Base-by-base conservation (phyloP, 2,329 filamentous ascomycete genomes). In the Graphilbum ipis-grandicollis region DNA sequence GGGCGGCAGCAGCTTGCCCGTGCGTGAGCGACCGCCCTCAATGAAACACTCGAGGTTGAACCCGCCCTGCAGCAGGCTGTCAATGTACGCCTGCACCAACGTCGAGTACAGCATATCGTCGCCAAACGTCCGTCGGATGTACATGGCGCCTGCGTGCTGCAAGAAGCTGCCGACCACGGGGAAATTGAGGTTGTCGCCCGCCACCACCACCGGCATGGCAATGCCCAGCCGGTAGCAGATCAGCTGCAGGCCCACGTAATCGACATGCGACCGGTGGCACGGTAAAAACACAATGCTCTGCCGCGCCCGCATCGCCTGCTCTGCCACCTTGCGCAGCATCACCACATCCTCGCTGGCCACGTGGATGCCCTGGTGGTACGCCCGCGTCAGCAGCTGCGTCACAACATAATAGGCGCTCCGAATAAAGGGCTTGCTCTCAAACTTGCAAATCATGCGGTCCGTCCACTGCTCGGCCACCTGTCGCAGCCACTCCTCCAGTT, bases 31-130 rank as follows among this genome's bases (percentile, higher is more conserved):
- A 1, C 88, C 86, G 14, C 90, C 90, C 59, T 98, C 90, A 41
- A 98, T 92, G 49, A 98, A 98, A 55, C 90, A 98, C 55, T 94
- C 88, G 34, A 98, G 73, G 52, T 98, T 96, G 57, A 79, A 93
- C 1, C 90, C 90, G 44, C 83, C 77, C 50, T 90, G 82, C 3
- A 98, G 63, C 31, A 98, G 55, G 0, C 84, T 92, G 53, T 98
- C 90, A 47, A 98, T 85, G 50, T 98, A 98, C 7, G 85, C 73
- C 55, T 98, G 90, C 7, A 98, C 88, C n/a, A 96, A 65, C 0
- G 86, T 88, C 5, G 75, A 74, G 53, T 98, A 98, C 1, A 98
- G 60, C 26, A 80, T 72, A 52, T 98, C 90, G 43, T 93, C 82
- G 31, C 85, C 86, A 56, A 98, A 98, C 35, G 81, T 81, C 33